These are phyloP conservation scores for Candida glucosophila DNA, from an alignment of 1,139 yeast species.

Conservation along the genomic window DNA sequence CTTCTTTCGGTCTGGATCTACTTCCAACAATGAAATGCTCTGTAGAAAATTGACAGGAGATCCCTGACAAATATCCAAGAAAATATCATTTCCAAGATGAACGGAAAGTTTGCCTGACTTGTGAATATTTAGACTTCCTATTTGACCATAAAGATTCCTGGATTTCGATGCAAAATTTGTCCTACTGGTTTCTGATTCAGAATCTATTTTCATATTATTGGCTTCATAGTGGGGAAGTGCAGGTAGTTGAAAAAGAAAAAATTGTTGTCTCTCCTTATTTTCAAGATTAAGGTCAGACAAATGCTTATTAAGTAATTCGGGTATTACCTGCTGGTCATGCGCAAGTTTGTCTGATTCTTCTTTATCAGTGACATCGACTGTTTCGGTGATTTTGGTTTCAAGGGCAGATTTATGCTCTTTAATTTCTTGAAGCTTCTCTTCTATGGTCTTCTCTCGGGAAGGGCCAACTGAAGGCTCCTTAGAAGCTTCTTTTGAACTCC, in stretches of 20 bases:
- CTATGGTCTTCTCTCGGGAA: constrained; percentile 23
- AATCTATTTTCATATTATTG: constrained; percentile 2
- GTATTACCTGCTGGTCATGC: constrained; percentile 25
- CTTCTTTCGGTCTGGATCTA: constrained; percentile 7
- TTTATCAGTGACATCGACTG: constrained; percentile 19
- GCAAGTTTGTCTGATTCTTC: constrained; percentile 24
- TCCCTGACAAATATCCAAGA: constrained; percentile 69
- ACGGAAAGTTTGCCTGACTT: constrained; percentile 74
- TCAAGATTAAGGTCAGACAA: constrained; percentile 16
- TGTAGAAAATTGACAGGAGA: constrained; percentile 66
- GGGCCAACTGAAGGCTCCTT: constrained; percentile 9
- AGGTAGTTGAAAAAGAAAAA: constrained; percentile 67
- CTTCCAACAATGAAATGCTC: constrained; percentile 57
- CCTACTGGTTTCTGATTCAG: constrained; percentile 6
- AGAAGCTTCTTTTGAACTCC: constrained; percentile 1
- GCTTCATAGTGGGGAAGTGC: constrained; percentile 37
- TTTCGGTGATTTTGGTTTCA: constrained; percentile 22
- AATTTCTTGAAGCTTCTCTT: constrained; percentile 21
- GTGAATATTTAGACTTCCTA: constrained; percentile 70
- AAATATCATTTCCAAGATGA: constrained; percentile 57
- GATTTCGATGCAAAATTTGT: constrained; percentile 7
- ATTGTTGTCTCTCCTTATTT: constrained; percentile 8
- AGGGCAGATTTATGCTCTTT: constrained; percentile 20
- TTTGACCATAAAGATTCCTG: constrained; percentile 36
- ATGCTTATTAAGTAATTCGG: constrained; percentile 17